Percentiles rank a stretch among this genome's conserved stretches.
Evolutionary conservation across 192 early-diverging fungal species (phyloP).

Genomic region (Geranomyces michiganensis): DNA sequence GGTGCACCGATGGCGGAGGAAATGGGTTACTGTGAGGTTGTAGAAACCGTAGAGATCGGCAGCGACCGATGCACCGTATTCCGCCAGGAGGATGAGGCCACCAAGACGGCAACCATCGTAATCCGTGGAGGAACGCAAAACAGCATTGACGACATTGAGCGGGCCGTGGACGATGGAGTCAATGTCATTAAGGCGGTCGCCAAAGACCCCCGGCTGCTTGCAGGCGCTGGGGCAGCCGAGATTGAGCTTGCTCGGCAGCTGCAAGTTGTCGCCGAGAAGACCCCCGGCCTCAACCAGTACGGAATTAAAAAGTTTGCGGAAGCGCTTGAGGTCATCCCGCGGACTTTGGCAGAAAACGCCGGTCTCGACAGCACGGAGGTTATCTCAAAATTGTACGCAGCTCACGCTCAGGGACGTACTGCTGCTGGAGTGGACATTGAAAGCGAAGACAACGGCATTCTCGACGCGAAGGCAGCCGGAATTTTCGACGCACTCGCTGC

Average conservation of each 20-base stretch:
- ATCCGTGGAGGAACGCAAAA: slow-evolving; percentile 95
- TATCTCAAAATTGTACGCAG: slow-evolving; percentile 88
- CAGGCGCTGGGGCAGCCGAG: slow-evolving; percentile 93
- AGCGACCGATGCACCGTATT: slow-evolving; percentile 97
- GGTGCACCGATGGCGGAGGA: slow-evolving; percentile 94
- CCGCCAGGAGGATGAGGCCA: slow-evolving; percentile 86
- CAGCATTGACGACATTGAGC: slow-evolving; percentile 94
- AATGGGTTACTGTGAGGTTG: slow-evolving; percentile 96
- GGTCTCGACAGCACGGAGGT: slow-evolving; percentile 90
- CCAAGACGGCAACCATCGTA: slow-evolving; percentile 92
- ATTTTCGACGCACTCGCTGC: slow-evolving; percentile 82
- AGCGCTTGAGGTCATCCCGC: slow-evolving; percentile 90
- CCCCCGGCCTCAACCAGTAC: slow-evolving; percentile 94
- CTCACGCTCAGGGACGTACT: slow-evolving; percentile 73
- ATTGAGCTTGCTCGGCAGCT: slow-evolving; percentile 88
- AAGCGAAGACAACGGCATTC: slow-evolving; percentile 61
- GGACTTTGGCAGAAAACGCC: slow-evolving; percentile 92
- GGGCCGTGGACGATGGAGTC: slow-evolving; percentile 97
- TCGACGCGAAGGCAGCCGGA: slow-evolving; percentile 72
- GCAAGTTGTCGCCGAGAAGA: slow-evolving; percentile 79
- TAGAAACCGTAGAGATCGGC: slow-evolving; percentile 96
- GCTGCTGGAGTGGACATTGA: slow-evolving; percentile 87
- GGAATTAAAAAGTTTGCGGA: slow-evolving; percentile 95
- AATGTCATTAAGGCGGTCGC: slow-evolving; percentile 93
- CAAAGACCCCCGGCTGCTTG: slow-evolving; percentile 79